Evolutionary conservation across 495 filamentous ascomycete species (phyloP).

Genomic region (Penicillium crystallinum): DNA sequence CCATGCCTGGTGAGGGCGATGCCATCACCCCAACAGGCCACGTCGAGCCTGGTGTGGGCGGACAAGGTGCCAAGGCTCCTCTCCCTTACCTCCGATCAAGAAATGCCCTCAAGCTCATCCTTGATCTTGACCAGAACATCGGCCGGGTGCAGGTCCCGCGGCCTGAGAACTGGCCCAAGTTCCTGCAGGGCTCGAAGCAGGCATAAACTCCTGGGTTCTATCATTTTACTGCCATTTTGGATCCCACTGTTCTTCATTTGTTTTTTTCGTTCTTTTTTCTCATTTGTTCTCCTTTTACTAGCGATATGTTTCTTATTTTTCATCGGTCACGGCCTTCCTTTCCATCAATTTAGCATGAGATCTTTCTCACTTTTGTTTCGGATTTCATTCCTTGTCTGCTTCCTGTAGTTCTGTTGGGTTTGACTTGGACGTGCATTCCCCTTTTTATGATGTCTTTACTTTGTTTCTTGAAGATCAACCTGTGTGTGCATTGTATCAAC

Average conservation of each 20-base stretch:
- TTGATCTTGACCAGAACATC: constrained; percentile 91
- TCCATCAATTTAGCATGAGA: constrained; percentile 24
- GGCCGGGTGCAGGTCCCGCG: constrained; percentile 59
- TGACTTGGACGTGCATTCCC: constrained; percentile 2
- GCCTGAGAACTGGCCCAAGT: constrained; percentile 42
- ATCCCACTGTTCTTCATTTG: not conserved
- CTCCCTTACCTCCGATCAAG: constrained; percentile 80
- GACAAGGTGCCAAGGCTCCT: constrained; percentile 55
- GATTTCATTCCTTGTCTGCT: constrained; percentile 1
- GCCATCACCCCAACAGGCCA: constrained; percentile 41
- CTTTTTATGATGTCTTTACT: constrained; percentile 9
- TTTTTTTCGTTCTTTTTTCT: not conserved
- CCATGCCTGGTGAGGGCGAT: constrained; percentile 65
- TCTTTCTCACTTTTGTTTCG: constrained; percentile 11
- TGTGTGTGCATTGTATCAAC: constrained; percentile 35
- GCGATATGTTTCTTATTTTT: constrained; percentile 15
- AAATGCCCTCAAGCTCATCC: constrained; percentile 94
- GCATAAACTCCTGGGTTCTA: constrained; percentile 1
- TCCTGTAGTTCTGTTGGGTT: constrained; percentile 5
- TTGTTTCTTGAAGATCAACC: constrained; percentile 8
- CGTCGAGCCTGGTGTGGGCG: constrained; percentile 51
- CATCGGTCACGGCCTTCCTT: constrained; percentile 2
- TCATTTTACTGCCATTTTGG: not conserved
- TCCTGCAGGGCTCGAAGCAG: constrained; percentile 32
- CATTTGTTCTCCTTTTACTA: not conserved